Percentiles rank a stretch among this genome's conserved stretches.
Evolutionary conservation across 805 yeast species (phyloP).

Genomic region (Starmerella potacharoeniae): DNA sequence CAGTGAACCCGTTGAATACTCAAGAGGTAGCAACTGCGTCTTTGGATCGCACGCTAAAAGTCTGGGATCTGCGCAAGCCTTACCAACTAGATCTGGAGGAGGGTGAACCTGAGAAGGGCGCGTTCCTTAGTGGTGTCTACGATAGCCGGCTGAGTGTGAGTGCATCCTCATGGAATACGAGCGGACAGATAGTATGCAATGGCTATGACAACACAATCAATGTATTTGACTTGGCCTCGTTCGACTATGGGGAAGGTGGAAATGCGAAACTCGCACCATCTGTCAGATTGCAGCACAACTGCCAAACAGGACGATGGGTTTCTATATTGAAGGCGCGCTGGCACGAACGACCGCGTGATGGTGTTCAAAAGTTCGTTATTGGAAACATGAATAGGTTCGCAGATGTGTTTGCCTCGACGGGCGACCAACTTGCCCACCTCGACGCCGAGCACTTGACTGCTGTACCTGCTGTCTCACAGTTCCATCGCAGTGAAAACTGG

Average conservation of each 20-base stretch:
- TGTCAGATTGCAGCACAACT: conserved; percentile 66
- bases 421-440: conserved; percentile 68
- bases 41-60: conserved; percentile 66
- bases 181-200: conserved; percentile 66
- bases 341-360: conserved; percentile 64
- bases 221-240: conserved; percentile 46
- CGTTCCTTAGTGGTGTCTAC: conserved; percentile 43
- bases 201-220: conserved; percentile 84
- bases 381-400: conserved; percentile 86
- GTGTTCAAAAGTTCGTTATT: conserved; percentile 71
- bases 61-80: conserved; percentile 68
- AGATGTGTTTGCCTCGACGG: conserved; percentile 70
- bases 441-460: conserved; percentile 57
- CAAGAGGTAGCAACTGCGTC: conserved; percentile 78
- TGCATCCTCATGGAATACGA: conserved; percentile 69
- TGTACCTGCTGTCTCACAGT: conserved; percentile 78
- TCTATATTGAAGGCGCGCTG: conserved; percentile 80
- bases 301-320: conserved; percentile 97
- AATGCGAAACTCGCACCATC: conserved; percentile 39
- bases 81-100: conserved; percentile 16
- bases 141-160: conserved; percentile 70
- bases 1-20: conserved; percentile 56
- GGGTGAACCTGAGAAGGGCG: conserved; percentile 12
- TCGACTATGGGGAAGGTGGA: conserved; percentile 14
- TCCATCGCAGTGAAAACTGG: conserved; percentile 87